A percentile compares a stretch with the other conserved stretches of the same genome.
Evolutionary conservation across 2,329 filamentous ascomycete species (phyloP).

Genomic region (Talaromyces albobiverticillius): DNA sequence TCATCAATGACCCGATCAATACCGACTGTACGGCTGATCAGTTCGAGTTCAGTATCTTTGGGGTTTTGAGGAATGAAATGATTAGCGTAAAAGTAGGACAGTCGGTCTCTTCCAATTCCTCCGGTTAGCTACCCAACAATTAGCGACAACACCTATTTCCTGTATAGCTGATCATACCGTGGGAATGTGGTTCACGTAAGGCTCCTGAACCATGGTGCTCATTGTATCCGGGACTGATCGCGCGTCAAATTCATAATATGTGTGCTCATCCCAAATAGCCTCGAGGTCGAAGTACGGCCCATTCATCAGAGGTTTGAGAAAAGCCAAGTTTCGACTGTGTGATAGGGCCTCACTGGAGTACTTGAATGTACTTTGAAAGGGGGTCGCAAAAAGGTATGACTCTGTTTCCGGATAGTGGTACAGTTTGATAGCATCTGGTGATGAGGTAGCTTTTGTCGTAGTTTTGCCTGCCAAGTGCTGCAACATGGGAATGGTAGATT

Average conservation of each 20-base stretch:
- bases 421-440: not conserved
- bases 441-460: not conserved
- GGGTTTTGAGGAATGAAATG: constrained; percentile 76
- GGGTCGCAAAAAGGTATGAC: constrained; percentile 47
- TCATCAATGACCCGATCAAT: constrained; percentile 71
- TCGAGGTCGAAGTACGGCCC: constrained; percentile 73
- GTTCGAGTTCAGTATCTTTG: constrained; percentile 62
- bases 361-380: constrained; percentile 52
- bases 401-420: constrained; percentile 39
- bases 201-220: constrained; percentile 76
- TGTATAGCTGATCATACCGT: constrained; percentile 49
- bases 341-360: constrained; percentile 56
- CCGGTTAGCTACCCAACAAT: constrained; percentile 54
- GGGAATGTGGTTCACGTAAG: constrained; percentile 75
- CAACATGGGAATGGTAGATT: not conserved
- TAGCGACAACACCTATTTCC: not conserved
- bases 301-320: constrained; percentile 60
- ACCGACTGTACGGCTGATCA: constrained; percentile 69
- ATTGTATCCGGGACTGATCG: constrained; percentile 70
- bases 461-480: not conserved
- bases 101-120: constrained; percentile 61
- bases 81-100: constrained; percentile 67
- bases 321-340: constrained; percentile 64
- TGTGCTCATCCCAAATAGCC: constrained; percentile 75
- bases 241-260: constrained; percentile 66